Conservation (phyloP, 1,139 yeast species). For the Debaryomyces sp. region DNA sequence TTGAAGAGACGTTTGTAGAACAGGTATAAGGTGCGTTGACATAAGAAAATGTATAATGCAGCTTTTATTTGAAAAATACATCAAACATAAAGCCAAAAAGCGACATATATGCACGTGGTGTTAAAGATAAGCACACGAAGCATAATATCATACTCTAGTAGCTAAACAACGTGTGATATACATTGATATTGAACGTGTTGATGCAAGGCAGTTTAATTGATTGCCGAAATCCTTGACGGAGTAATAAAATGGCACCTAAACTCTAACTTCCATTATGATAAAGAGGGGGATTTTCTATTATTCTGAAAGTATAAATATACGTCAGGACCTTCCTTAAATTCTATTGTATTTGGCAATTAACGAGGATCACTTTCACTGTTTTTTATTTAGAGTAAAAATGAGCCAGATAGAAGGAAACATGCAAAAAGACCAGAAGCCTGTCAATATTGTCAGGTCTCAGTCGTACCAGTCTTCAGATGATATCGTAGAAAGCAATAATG, state of each 20-base stretch:
- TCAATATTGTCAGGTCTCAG: constrained; percentile 3
- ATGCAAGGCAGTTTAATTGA: not conserved
- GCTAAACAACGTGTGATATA: not conserved
- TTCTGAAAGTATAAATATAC: not conserved
- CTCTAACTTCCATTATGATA: not conserved
- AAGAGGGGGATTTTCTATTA: not conserved
- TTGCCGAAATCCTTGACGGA: not conserved
- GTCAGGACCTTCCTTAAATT: not conserved
- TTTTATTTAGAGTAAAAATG: not conserved
- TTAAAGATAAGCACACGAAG: not conserved
- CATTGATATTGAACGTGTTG: not conserved
- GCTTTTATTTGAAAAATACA: not conserved
- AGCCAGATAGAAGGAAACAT: not conserved
- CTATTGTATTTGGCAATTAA: not conserved
- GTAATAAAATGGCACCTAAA: not conserved
- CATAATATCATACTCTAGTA: not conserved
- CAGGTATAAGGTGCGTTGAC: not conserved
- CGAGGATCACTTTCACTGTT: not conserved
- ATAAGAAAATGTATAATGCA: not conserved
- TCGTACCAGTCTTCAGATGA: constrained; percentile 4
- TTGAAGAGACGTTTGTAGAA: not conserved
- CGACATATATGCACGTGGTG: constrained; percentile 1
- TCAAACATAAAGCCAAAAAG: not conserved
- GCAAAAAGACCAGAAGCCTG: not conserved
- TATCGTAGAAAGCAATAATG: not conserved